Conservation (phyloP, 1,139 yeast species). For the Yarrowia galli region DNA sequence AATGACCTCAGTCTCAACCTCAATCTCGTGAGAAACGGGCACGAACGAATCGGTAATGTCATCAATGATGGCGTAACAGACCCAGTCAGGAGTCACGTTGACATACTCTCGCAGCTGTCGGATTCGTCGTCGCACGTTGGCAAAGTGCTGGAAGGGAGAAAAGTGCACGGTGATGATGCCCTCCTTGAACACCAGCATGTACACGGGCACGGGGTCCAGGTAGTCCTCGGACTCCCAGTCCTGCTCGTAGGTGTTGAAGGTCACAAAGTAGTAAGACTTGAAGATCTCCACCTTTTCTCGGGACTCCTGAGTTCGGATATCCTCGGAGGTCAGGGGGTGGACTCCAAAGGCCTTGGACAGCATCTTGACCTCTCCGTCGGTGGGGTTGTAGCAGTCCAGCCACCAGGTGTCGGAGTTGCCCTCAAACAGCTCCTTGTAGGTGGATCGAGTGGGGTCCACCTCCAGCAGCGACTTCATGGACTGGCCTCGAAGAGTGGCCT, state of each 20-base stretch:
- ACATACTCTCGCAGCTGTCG: constrained; percentile 90
- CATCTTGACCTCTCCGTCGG: constrained; percentile 95
- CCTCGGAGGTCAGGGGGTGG: constrained; percentile 96
- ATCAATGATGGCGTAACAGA: constrained; percentile 91
- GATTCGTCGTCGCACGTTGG: constrained; percentile 89
- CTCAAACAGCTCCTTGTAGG: constrained; percentile 60
- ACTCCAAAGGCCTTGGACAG: constrained; percentile 89
- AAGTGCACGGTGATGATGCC: constrained; percentile 89
- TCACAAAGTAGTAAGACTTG: constrained; percentile 86
- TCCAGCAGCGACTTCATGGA: constrained; percentile 77
- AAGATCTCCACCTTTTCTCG: constrained; percentile 95
- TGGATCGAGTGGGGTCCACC: constrained; percentile 67
- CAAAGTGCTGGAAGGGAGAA: constrained; percentile 79
- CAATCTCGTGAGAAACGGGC: constrained; percentile 85
- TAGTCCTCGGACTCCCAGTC: constrained; percentile 70
- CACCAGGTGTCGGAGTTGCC: constrained; percentile 69
- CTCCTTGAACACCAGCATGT: constrained; percentile 83
- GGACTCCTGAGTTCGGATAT: constrained; percentile 89
- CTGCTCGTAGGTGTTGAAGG: constrained; percentile 92
- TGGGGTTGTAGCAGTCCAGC: constrained; percentile 91
- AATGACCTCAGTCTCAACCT: constrained; percentile 89
- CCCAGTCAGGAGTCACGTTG: constrained; percentile 89
- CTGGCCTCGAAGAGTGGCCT: constrained; percentile 90
- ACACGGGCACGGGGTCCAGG: constrained; percentile 85
- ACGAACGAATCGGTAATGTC: constrained; percentile 95